phyloP scores from a whole-genome alignment of 345 rosid genomes.

The Brassica nigra region DNA sequence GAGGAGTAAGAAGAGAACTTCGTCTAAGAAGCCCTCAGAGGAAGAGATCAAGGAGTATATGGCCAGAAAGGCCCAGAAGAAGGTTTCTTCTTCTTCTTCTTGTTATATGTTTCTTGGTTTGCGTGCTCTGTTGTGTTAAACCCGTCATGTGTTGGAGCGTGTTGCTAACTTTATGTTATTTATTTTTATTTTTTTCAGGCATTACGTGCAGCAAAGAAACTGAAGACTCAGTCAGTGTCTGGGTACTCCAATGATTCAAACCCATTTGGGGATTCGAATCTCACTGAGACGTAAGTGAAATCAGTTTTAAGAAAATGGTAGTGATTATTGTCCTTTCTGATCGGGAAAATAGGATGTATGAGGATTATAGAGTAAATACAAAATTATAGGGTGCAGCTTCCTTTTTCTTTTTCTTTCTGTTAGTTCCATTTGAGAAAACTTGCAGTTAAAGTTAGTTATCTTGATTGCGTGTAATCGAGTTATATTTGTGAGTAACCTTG shows the following conservation, averaged over 20 bases:
- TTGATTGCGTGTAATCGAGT: not conserved
- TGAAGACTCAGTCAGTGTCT: slow-evolving; percentile 69
- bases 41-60: slow-evolving; percentile 71
- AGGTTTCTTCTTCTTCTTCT: slow-evolving; percentile 44
- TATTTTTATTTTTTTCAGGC: slow-evolving; percentile 52
- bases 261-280: slow-evolving; percentile 95
- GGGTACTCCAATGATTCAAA: slow-evolving; percentile 95
- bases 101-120: not conserved
- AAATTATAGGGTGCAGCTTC: not conserved
- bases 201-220: slow-evolving; percentile 69
- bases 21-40: slow-evolving; percentile 53
- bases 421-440: not conserved
- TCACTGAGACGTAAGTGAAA: slow-evolving; percentile 71
- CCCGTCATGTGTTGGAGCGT: slow-evolving; percentile 1
- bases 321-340: slow-evolving; percentile 13
- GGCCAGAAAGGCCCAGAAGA: slow-evolving; percentile 78
- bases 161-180: slow-evolving; percentile 16
- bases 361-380: not conserved
- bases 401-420: not conserved
- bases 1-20: slow-evolving; percentile 50
- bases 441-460: not conserved
- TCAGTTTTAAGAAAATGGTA: not conserved
- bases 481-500: slow-evolving; percentile 5
- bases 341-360: not conserved
- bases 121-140: not conserved